These are phyloP conservation scores for Calonectria hongkongensis DNA, from an alignment of 2,329 filamentous ascomycete species.

Conservation along the genomic window DNA sequence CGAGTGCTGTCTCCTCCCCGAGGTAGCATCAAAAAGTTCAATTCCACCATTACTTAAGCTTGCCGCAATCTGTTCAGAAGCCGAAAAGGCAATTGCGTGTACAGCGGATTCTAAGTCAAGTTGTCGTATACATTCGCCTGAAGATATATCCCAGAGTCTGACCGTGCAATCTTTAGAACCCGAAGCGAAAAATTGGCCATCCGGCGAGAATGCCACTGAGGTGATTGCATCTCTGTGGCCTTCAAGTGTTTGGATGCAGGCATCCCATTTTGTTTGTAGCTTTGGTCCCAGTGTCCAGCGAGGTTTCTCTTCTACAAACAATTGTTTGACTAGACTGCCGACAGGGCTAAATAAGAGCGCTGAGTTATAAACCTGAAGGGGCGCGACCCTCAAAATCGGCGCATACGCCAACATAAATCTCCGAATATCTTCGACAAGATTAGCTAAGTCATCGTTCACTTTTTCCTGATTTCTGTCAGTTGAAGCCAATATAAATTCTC, in stretches of 20 bases:
- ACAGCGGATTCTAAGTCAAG: neutral
- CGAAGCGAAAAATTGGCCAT: neutral
- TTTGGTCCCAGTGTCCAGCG: conserved; percentile 16
- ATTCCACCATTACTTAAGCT: neutral
- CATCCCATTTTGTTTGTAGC: neutral
- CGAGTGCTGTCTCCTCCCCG: no score
- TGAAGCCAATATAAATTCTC: no score
- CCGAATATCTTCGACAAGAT: conserved; percentile 9
- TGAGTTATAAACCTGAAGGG: conserved; percentile 33
- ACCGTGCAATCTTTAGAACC: neutral
- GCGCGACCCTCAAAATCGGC: neutral
- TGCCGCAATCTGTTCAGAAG: neutral
- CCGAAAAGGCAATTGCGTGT: neutral
- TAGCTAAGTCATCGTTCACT: neutral
- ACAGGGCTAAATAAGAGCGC: conserved; percentile 36
- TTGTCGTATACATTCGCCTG: neutral
- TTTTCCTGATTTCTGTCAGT: neutral
- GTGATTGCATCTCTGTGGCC: accelerated
- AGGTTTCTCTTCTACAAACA: conserved; percentile 3
- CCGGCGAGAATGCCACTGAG: neutral
- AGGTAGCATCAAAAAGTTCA: neutral
- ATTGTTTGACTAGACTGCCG: conserved; percentile 3
- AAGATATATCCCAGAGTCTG: neutral
- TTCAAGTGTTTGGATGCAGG: neutral
- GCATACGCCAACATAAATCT: neutral